A percentile compares a stretch with the other conserved stretches of the same genome.
These are phyloP conservation scores for Lithohypha guttulata DNA, from an alignment of 2,329 filamentous ascomycete species.

Conservation along the genomic window DNA sequence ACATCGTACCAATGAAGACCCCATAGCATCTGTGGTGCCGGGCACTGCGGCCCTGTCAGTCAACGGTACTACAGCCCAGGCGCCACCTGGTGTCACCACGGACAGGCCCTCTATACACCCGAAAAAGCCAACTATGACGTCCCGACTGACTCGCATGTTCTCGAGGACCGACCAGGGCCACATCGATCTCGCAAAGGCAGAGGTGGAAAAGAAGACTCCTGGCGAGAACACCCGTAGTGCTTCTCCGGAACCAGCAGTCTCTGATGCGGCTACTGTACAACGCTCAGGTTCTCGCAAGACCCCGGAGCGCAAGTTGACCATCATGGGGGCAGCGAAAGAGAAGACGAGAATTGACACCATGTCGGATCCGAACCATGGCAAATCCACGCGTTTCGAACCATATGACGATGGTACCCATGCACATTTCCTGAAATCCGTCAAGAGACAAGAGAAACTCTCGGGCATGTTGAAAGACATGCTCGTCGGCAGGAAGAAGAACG, in stretches of 20 bases:
- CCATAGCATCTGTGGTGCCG: slow-evolving; percentile 8
- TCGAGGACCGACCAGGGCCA: slow-evolving; percentile 31
- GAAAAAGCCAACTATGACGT: slow-evolving; percentile 33
- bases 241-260: not conserved
- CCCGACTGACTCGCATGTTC: slow-evolving; percentile 38
- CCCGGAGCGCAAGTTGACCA: slow-evolving; percentile 26
- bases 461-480: slow-evolving; percentile 84
- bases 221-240: slow-evolving; percentile 1
- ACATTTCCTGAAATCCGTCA: slow-evolving; percentile 79
- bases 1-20: slow-evolving; percentile 4
- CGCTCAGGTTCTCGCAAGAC: slow-evolving; percentile 25
- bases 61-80: not conserved
- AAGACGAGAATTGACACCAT: slow-evolving; percentile 25
- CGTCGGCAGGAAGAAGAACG: slow-evolving; percentile 60
- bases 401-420: slow-evolving; percentile 62
- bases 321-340: slow-evolving; percentile 18
- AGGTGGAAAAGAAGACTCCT: slow-evolving; percentile 1
- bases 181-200: slow-evolving; percentile 27
- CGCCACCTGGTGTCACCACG: not conserved
- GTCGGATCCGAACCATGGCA: slow-evolving; percentile 11
- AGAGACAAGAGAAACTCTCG: slow-evolving; percentile 85
- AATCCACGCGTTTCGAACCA: slow-evolving; percentile 45
- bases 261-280: slow-evolving; percentile 20
- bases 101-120: not conserved
- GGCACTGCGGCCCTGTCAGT: slow-evolving; percentile 4